Conservation (phyloP, 768 basidiomycete species). For the Lactarius vividus region DNA sequence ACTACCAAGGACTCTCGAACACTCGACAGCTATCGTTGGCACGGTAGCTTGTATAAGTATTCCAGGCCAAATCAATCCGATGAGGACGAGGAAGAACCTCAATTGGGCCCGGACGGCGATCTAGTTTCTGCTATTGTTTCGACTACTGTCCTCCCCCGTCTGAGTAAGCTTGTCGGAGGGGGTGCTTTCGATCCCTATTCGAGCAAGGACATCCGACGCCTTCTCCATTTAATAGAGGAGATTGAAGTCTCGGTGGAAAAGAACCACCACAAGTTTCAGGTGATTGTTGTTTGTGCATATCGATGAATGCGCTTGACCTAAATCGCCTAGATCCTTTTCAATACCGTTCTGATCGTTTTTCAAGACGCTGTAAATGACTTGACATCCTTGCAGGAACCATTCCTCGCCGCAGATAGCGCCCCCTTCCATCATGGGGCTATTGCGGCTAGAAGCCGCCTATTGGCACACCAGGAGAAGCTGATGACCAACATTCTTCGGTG, state of each 20-base stretch:
- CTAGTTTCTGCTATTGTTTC: conserved; percentile 84
- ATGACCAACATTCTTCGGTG: conserved; percentile 70
- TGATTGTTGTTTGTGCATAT: conserved; percentile 32
- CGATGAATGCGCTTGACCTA: conserved; percentile 1
- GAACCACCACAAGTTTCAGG: conserved; percentile 63
- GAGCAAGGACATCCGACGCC: conserved; percentile 51
- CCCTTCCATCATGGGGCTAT: conserved; percentile 77
- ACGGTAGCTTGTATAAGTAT: conserved; percentile 72
- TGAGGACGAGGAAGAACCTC: conserved; percentile 45
- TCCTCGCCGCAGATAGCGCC: conserved; percentile 41
- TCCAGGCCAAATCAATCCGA: conserved; percentile 39
- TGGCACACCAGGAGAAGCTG: conserved; percentile 67
- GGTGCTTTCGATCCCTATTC: conserved; percentile 87
- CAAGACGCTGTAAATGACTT: conserved; percentile 53
- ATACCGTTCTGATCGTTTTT: conserved; percentile 52
- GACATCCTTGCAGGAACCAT: conserved; percentile 49
- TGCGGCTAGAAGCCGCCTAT: conserved; percentile 66
- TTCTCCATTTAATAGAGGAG: conserved; percentile 77
- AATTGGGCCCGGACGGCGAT: conserved; percentile 81
- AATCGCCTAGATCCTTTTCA: conserved; percentile 50
- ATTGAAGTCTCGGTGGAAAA: conserved; percentile 70
- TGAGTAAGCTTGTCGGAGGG: conserved; percentile 70
- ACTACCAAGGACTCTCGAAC: conserved; percentile 45
- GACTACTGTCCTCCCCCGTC: conserved; percentile 73
- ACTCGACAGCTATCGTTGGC: conserved; percentile 85